Conservation (phyloP, 345 rosid species). For the Hirschfeldia incana region DNA sequence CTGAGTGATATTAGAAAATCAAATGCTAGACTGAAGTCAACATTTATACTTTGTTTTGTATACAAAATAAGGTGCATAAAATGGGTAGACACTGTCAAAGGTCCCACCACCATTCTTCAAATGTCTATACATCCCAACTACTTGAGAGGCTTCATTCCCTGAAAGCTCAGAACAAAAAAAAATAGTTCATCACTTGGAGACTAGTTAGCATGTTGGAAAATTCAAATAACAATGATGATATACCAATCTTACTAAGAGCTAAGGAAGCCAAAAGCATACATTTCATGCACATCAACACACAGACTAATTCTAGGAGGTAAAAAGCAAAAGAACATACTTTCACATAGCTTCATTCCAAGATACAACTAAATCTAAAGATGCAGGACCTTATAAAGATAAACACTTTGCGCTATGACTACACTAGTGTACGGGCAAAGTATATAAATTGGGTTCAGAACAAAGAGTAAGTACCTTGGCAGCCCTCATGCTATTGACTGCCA, state of each 20-base stretch:
- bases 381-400: background rate
- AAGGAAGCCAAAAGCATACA: constrained; percentile 5
- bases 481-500: constrained; percentile 79
- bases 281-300: background rate
- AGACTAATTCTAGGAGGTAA: background rate
- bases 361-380: too few relatives aligned
- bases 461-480: constrained; percentile 58
- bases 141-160: constrained; percentile 88
- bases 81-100: background rate
- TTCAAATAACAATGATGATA: background rate
- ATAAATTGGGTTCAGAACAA: background rate
- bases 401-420: background rate
- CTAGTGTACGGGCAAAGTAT: background rate
- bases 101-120: background rate
- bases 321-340: constrained; percentile 1
- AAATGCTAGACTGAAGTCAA: constrained; percentile 16
- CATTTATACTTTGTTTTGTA: constrained; percentile 15
- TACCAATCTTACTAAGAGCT: constrained; percentile 9
- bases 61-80: constrained; percentile 21
- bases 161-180: constrained; percentile 31
- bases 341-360: background rate
- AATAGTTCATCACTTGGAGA: background rate
- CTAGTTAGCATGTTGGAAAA: constrained; percentile 1
- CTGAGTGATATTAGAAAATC: background rate
- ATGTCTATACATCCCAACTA: constrained; percentile 38